Conservation (phyloP, 306 rosid species). For the Cicer pinnatifidum region DNA sequence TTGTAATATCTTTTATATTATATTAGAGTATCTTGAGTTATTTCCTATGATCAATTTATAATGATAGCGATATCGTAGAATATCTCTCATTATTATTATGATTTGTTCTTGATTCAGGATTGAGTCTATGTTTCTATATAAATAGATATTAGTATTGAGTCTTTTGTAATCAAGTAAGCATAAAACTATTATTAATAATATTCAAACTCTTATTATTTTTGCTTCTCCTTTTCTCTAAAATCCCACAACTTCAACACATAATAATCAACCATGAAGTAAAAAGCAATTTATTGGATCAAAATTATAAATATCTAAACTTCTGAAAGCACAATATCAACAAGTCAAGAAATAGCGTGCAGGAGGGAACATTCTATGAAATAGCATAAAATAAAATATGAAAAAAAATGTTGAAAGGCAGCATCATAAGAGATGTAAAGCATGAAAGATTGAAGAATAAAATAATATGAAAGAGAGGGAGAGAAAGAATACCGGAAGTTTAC, state of each 20-base stretch:
- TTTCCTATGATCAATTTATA: too few species aligned
- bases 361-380: conserved; percentile 20
- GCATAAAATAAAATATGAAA: background rate
- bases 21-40: too few species aligned
- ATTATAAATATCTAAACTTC: conserved; percentile 5
- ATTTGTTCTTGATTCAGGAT: too few species aligned
- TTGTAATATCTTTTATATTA: too few species aligned
- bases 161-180: too few species aligned
- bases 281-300: conserved; percentile 4
- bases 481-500: conserved; percentile 64
- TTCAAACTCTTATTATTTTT: too few species aligned
- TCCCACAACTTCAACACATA: background rate
- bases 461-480: background rate
- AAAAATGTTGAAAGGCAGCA: conserved; percentile 10
- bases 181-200: too few species aligned
- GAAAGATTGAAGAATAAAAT: background rate
- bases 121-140: too few species aligned
- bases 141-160: too few species aligned
- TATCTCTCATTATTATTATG: too few species aligned
- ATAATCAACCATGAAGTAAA: conserved; percentile 16
- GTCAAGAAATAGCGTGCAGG: background rate
- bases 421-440: conserved; percentile 23
- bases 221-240: too few species aligned
- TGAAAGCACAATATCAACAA: background rate
- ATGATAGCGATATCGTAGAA: too few species aligned